Percentiles rank a stretch among this genome's conserved stretches.
phyloP scores from a whole-genome alignment of 176 grass and related monocot genomes.

The Zoysia japonica region DNA sequence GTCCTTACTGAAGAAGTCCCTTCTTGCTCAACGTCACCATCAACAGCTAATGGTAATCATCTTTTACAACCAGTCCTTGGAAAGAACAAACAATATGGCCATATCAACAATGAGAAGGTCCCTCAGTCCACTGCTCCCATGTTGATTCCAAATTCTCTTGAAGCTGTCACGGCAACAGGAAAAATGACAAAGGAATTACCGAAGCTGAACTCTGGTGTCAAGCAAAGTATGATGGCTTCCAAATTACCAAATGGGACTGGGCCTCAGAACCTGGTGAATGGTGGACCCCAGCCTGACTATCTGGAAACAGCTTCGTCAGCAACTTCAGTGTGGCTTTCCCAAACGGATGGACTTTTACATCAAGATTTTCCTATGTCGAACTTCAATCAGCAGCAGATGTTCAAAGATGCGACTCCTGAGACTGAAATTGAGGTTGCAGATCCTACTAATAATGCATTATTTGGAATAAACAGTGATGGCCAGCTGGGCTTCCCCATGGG shows the following conservation, averaged over 20 bases:
- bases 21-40: slow-evolving; percentile 89
- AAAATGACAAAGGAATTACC: slow-evolving; percentile 50
- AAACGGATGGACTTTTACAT: slow-evolving; percentile 66
- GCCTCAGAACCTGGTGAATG: slow-evolving; percentile 63
- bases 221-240: slow-evolving; percentile 54
- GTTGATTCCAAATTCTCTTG: slow-evolving; percentile 59
- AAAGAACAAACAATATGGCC: slow-evolving; percentile 44
- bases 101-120: slow-evolving; percentile 56
- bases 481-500: slow-evolving; percentile 57
- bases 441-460: slow-evolving; percentile 62
- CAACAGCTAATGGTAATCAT: slow-evolving; percentile 58
- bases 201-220: slow-evolving; percentile 68
- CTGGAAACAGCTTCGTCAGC: slow-evolving; percentile 80
- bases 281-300: slow-evolving; percentile 58
- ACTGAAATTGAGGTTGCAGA: slow-evolving; percentile 53
- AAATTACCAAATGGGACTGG: slow-evolving; percentile 56
- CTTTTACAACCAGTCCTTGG: slow-evolving; percentile 47
- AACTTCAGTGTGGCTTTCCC: slow-evolving; percentile 84
- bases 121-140: slow-evolving; percentile 56
- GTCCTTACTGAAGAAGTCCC: slow-evolving; percentile 77
- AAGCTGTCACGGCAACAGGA: slow-evolving; percentile 33
- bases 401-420: slow-evolving; percentile 53
- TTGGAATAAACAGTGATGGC: slow-evolving; percentile 64
- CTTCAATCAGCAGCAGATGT: slow-evolving; percentile 63
- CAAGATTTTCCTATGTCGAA: slow-evolving; percentile 62